Percentiles rank a stretch among this genome's conserved stretches.
Evolutionary conservation across 192 early-diverging fungal species (phyloP).

Genomic region (Podila epicladia): DNA sequence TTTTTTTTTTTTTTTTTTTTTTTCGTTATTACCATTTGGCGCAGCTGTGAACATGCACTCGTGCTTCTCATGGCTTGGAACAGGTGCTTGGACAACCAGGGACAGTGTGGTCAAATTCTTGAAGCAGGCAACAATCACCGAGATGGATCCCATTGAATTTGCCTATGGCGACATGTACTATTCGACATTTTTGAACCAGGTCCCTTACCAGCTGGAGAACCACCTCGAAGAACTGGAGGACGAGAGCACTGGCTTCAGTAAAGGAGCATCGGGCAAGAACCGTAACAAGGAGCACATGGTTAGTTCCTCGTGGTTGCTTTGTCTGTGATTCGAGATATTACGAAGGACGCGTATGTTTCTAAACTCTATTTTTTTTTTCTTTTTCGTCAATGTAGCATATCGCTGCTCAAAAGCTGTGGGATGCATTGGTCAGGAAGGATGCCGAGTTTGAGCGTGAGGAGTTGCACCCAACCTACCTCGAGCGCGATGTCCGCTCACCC

Average conservation of each 20-base stretch:
- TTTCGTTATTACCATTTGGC: background rate
- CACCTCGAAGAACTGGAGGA: conserved; percentile 52
- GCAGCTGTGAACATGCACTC: conserved; percentile 60
- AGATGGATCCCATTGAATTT: conserved; percentile 58
- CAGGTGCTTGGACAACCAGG: conserved; percentile 60
- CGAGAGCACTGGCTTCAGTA: conserved; percentile 54
- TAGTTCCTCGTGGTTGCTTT: background rate
- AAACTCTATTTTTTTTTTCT: background rate
- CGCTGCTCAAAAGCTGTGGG: conserved; percentile 51
- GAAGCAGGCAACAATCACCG: conserved; percentile 54
- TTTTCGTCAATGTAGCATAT: conserved; percentile 42
- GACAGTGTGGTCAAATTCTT: conserved; percentile 60
- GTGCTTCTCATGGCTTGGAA: conserved; percentile 60
- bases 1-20: no score
- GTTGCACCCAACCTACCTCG: conserved; percentile 47
- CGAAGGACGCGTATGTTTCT: background rate
- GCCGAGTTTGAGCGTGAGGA: conserved; percentile 48
- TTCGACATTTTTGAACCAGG: conserved; percentile 63
- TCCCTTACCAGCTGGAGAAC: conserved; percentile 63
- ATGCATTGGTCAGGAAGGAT: conserved; percentile 35
- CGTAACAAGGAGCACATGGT: conserved; percentile 64
- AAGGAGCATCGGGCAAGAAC: conserved; percentile 51
- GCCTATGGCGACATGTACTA: conserved; percentile 66
- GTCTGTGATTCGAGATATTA: background rate
- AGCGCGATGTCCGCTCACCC: conserved; percentile 56